Base-by-base conservation (phyloP, 768 basidiomycete species). In the Leccinum ochraceum region DNA sequence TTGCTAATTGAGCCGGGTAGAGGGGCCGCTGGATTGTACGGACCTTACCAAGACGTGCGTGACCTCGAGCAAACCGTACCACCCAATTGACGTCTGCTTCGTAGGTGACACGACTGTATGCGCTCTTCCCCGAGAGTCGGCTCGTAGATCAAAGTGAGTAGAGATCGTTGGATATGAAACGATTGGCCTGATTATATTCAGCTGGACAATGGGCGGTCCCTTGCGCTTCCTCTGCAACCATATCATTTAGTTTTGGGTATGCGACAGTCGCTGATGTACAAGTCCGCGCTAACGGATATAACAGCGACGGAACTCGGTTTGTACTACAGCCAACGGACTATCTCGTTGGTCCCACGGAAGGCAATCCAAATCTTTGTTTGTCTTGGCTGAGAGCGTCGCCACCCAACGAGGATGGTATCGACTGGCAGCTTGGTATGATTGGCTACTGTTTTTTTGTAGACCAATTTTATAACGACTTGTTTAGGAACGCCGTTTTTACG, bases 181-280 rank as follows among this genome's bases (percentile, higher is more conserved):
- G 53, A 53, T 46, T 20, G 44, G 56, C 36, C 60, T 30, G 59
- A 46, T 57, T 1, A 50, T 46, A 3, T 32, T 52, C 60, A 81
- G 84, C 66, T 56, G 91, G 91, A 6, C 87, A 85, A 73, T 93
- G 90, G 89, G 89, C 80, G 20, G 72, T 92, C 36, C 91, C 91
- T 8, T 93, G 91, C 61, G 79, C 84, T 53, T 86, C 84, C 1
- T 74, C 78, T 11, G 73, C 81, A 39, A 79, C 81, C 0, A 79
- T 93, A 60, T 74, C 86, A 0, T 86, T 93, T 64, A 84, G 81
- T 32, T 90, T 93, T 66, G 88, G 87, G 90, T 88, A 63, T 52
- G 81, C 65, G 16, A 17, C 17, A n/a, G 50, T 14, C 32, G 22
- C 30, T 17, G 44, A 32, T 14, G 2, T 51, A 32, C 24, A 7